Base-by-base conservation (phyloP, 352 stramenopile genomes). In the Phytophthora colocasiae region DNA sequence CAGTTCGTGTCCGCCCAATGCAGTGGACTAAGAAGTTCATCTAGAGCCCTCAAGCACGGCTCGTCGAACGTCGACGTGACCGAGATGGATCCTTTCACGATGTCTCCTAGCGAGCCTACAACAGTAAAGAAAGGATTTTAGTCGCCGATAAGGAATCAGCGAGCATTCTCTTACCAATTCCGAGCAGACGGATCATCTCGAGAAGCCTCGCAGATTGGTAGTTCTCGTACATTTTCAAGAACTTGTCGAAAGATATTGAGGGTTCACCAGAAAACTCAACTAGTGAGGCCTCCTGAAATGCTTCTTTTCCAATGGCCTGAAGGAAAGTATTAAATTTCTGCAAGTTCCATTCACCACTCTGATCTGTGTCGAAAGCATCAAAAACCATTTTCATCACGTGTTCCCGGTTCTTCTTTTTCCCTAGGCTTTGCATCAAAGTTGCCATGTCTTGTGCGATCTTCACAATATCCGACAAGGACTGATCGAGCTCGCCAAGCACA, bases 301-400 rank as follows among this genome's bases (percentile, higher is more conserved):
- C 73, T 39, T 72, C 71, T 34, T 83, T 73, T 19, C 57, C 56
- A 7, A 85, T 58, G 1, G 78, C 70, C 59, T 90, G 81, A 54
- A 88, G 81, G 22, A 89, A 85, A 3, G 54, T 45, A 32, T 92
- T 92, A 49, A 90, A 92, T 26, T 90, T 75, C 71, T 88, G 73
- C 1, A 86, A 49, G 32, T 58, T 72, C 64, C 80, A 83, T 22
- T 62, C 61, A 2, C 69, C 73, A 52, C 71, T 78, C 15, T 74
- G 68, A 24, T 87, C 64, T 3, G 59, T 24, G 56, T 87, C 81
- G 47, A 86, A 87, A 2, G 47, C 32, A 24, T 73, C 41, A 59
- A 89, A 90, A 29, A 87, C 68, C 12, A 71, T 68, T 8, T 47
- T 58, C 14, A 86, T 71, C 1, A 77, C 43, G 1, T 46, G 53